A percentile compares a stretch with the other conserved stretches of the same genome.
Evolutionary conservation across 345 rosid species (phyloP).

Genomic region (Aegle marmelos): DNA sequence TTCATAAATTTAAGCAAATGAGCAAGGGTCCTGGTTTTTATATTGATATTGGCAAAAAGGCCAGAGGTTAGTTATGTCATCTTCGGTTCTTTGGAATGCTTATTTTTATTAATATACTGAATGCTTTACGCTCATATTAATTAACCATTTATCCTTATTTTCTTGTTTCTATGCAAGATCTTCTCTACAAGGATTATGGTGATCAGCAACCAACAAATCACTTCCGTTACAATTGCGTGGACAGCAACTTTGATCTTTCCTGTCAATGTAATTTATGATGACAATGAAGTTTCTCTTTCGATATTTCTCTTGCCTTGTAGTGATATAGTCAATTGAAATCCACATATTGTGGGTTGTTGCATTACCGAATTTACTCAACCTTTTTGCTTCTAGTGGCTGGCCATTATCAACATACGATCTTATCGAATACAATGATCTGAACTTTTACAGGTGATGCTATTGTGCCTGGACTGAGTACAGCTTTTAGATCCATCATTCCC

Average conservation of each 20-base stretch:
- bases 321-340: background rate
- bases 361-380: background rate
- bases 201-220: conserved; percentile 32
- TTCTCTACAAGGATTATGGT: conserved; percentile 52
- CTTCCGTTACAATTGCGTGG: conserved; percentile 23
- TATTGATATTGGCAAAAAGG: conserved; percentile 47
- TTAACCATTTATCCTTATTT: background rate
- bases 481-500: conserved; percentile 38
- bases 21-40: conserved; percentile 40
- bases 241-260: conserved; percentile 46
- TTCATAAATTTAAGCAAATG: conserved; percentile 20
- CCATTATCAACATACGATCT: background rate
- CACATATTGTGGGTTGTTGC: background rate
- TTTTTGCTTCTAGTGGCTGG: background rate
- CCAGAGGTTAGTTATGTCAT: conserved; percentile 33
- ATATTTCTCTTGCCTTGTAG: background rate
- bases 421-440: background rate
- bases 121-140: background rate
- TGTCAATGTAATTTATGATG: conserved; percentile 32
- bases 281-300: background rate
- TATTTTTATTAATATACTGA: background rate
- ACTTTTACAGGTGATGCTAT: conserved; percentile 39
- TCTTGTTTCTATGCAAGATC: conserved; percentile 28
- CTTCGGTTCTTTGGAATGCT: background rate
- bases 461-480: conserved; percentile 45